phyloP scores from a whole-genome alignment of 2,329 filamentous ascomycete species.

The Fusarium hostae region DNA sequence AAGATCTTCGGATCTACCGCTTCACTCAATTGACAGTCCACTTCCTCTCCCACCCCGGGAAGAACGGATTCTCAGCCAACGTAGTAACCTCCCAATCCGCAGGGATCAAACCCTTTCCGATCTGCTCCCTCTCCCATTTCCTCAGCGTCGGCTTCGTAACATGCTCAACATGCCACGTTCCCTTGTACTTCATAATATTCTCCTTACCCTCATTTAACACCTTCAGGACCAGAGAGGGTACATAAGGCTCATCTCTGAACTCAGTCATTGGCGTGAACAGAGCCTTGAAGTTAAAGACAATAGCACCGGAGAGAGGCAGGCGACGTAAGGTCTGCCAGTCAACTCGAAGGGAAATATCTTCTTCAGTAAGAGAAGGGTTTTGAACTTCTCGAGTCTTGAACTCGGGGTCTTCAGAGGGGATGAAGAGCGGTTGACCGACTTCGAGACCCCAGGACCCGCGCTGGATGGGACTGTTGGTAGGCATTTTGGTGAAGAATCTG shows the following conservation, averaged over 20 bases:
- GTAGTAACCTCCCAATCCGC: conserved; percentile 74
- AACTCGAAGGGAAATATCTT: conserved; percentile 76
- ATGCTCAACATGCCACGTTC: conserved; percentile 82
- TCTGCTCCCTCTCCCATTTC: conserved; percentile 73
- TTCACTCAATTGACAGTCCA: conserved; percentile 23
- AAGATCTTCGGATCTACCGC: accelerated
- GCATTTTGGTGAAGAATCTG: conserved; percentile 85
- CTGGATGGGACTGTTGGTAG: conserved; percentile 79
- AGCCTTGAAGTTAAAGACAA: conserved; percentile 91
- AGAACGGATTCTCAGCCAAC: conserved; percentile 80
- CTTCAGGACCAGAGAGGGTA: conserved; percentile 76
- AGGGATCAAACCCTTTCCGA: conserved; percentile 68
- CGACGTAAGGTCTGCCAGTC: conserved; percentile 90
- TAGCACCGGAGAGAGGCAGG: conserved; percentile 76
- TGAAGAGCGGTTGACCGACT: conserved; percentile 78
- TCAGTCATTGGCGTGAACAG: conserved; percentile 80
- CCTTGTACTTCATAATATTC: conserved; percentile 81
- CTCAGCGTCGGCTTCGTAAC: conserved; percentile 73
- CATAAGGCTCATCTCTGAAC: conserved; percentile 76
- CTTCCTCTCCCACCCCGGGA: conserved; percentile 71
- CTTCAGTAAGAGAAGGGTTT: conserved; percentile 63
- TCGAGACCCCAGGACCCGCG: conserved; percentile 88
- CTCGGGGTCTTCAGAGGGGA: conserved; percentile 75
- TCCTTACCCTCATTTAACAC: conserved; percentile 71
- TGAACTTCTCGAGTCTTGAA: conserved; percentile 69